A percentile compares a stretch with the other conserved stretches of the same genome.
Evolutionary conservation across 768 basidiomycete genomes (phyloP).

Genomic region (Suillus weaverae): DNA sequence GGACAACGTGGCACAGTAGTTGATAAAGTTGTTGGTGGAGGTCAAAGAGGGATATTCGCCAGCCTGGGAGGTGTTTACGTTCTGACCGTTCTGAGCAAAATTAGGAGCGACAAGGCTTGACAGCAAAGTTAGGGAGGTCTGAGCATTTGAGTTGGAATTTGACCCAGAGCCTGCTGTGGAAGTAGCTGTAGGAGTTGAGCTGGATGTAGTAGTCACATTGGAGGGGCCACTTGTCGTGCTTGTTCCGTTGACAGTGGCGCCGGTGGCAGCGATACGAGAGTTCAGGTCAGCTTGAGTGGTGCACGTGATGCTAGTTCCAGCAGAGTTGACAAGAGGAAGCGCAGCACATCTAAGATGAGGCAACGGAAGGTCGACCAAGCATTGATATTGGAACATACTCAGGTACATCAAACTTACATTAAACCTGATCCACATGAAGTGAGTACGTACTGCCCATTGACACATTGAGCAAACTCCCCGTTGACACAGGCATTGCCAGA

Average conservation of each 20-base stretch:
- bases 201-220: conserved; percentile 16
- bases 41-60: conserved; percentile 59
- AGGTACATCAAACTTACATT: conserved; percentile 13
- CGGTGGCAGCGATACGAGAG: conserved; percentile 45
- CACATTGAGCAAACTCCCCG: conserved; percentile 56
- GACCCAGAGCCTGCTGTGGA: conserved; percentile 10
- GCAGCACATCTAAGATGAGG: conserved; percentile 31
- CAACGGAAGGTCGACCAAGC: not conserved
- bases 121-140: conserved; percentile 39
- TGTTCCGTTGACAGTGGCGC: conserved; percentile 23
- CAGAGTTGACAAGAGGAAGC: conserved; percentile 48
- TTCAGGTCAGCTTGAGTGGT: conserved; percentile 48
- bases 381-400: not conserved
- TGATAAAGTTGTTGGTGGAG: conserved; percentile 75
- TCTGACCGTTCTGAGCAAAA: conserved; percentile 55
- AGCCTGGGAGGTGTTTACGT: conserved; percentile 24
- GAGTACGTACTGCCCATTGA: conserved; percentile 40
- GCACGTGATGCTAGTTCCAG: conserved; percentile 54
- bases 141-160: conserved; percentile 20
- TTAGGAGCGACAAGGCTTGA: conserved; percentile 52
- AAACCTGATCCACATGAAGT: conserved; percentile 21
- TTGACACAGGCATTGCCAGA: conserved; percentile 50
- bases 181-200: conserved; percentile 15
- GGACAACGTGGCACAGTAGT: conserved; percentile 53
- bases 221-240: conserved; percentile 10